A percentile compares a stretch with the other conserved stretches of the same genome.
phyloP scores from a whole-genome alignment of 169 alveolate species.

The Babesia caballi region DNA sequence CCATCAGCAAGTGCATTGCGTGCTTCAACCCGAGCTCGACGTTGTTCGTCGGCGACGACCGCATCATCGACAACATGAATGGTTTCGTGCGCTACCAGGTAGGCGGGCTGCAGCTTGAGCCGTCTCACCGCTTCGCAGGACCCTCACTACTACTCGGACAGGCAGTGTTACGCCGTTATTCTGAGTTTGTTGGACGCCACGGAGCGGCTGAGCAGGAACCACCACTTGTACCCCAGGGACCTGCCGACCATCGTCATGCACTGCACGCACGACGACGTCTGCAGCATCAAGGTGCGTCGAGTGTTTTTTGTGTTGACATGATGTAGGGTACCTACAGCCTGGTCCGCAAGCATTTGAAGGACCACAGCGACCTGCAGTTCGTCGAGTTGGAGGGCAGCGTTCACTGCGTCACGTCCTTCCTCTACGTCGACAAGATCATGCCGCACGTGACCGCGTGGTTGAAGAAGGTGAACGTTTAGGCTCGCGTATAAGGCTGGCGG shows the following conservation, averaged over 20 bases:
- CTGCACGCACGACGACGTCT: conserved; percentile 48
- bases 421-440: conserved; percentile 11
- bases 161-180: conserved; percentile 44
- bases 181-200: conserved; percentile 66
- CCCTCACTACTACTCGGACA: conserved; percentile 20
- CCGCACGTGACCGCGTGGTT: conserved; percentile 31
- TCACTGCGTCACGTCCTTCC: conserved; percentile 49
- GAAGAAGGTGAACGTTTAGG: background rate
- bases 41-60: background rate
- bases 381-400: conserved; percentile 47
- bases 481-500: no score
- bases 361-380: background rate
- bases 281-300: conserved; percentile 33
- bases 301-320: background rate
- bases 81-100: conserved; percentile 21
- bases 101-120: background rate
- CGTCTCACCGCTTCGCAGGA: conserved; percentile 33
- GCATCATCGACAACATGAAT: background rate
- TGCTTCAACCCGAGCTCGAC: conserved; percentile 34
- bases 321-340: conserved; percentile 46
- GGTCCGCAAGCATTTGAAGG: conserved; percentile 1
- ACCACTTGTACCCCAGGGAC: conserved; percentile 43
- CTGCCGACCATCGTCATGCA: conserved; percentile 66
- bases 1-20: conserved; percentile 26
- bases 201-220: conserved; percentile 39